Conservation (phyloP, 495 filamentous ascomycete species). For the Xylaria intraflava region DNA sequence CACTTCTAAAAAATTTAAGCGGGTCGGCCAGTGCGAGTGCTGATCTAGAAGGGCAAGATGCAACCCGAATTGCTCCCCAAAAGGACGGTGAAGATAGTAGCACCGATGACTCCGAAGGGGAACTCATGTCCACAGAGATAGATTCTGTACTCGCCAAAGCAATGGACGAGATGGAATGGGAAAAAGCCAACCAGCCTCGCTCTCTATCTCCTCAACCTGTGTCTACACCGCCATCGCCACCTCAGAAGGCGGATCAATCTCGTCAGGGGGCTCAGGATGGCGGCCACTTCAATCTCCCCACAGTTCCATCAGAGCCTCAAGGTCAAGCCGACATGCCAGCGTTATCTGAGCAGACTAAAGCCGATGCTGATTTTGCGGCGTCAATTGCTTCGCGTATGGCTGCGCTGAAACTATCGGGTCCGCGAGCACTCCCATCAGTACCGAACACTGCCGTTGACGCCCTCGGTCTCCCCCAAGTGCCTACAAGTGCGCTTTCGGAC, state of each 20-base stretch:
- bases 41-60: neutral
- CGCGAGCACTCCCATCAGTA: slow-evolving; percentile 16
- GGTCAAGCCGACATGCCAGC: slow-evolving; percentile 14
- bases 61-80: neutral
- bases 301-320: slow-evolving; percentile 29
- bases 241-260: slow-evolving; percentile 1
- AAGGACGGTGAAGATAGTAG: slow-evolving; percentile 15
- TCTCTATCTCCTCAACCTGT: slow-evolving; percentile 2
- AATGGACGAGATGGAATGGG: slow-evolving; percentile 32
- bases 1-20: slow-evolving; percentile 22
- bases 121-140: slow-evolving; percentile 29
- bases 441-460: slow-evolving; percentile 25
- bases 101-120: slow-evolving; percentile 36
- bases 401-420: slow-evolving; percentile 29
- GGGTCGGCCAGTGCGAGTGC: neutral
- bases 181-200: slow-evolving; percentile 12
- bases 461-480: slow-evolving; percentile 47
- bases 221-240: slow-evolving; percentile 3
- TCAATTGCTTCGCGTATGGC: slow-evolving; percentile 36
- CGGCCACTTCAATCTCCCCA: slow-evolving; percentile 26
- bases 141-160: slow-evolving; percentile 31
- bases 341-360: neutral
- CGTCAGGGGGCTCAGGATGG: neutral
- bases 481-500: slow-evolving; percentile 43
- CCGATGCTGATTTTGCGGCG: slow-evolving; percentile 28